Evolutionary conservation across 1,284 basidiomycete genomes (phyloP), one percentile per base, ranked within the genome.

Genomic region (Pyrrhoderma lamaoense): DNA sequence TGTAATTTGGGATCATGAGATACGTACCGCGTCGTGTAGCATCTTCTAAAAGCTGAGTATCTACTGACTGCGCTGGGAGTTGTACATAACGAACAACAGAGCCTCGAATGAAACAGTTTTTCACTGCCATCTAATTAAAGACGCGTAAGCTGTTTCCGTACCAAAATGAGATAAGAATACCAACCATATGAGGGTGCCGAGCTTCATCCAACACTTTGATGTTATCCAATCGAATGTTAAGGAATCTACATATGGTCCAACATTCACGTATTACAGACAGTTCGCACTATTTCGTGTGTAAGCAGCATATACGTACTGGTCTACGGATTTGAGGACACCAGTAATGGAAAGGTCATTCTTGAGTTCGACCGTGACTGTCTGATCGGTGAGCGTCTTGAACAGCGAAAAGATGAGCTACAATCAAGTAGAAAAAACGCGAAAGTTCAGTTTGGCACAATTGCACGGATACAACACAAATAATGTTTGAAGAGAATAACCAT

Each of bases 271-370:
- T 44, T 43, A 31, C 45, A 36, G 25, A 18, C 45, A 38, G 37
- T 27, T 27, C n/a, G n/a, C n/a, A n/a, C n/a, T n/a, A n/a, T n/a
- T 18, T 34, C 25, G 22, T 37, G 42, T 16, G n/a, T 45, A 50
- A 31, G 54, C 47, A 22, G 14, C n/a, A 54, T 11, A 23, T 40
- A 76, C 89, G 60, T 64, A 95, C 93, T 99, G 96, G 74, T 98
- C 95, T 44, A 99, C 95, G 47, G 92, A 95, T 75, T 96, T 97
- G 61, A 99, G 73, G 19, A 93, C 89, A 2, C 96, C 96, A 11
- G 91, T 93, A 66, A 99, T 95, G 16, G 90, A 93, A 49, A 99
- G 83, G 70, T 99, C 95, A 71, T 99, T 99, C 74, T 99, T 99
- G 63, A 99, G 85, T 69, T 99, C 95, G 60, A 99, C 93, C 14